phyloP scores from a whole-genome alignment of 805 yeast species.

The Suhomyces canberraensis region DNA sequence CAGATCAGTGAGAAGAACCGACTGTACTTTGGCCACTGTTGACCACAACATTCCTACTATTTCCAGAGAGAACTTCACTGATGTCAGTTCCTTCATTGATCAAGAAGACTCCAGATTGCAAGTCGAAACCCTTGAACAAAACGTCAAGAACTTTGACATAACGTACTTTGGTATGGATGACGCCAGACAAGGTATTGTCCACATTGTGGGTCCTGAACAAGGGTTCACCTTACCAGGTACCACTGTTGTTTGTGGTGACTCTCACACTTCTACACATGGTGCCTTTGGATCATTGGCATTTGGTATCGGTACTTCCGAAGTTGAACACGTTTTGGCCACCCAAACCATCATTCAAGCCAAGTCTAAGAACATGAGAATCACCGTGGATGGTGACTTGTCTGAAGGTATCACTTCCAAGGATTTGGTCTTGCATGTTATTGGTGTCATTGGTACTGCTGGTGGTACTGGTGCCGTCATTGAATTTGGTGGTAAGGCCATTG shows the following conservation, averaged over 20 bases:
- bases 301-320: conserved; percentile 99
- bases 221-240: conserved; percentile 98
- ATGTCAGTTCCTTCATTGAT: conserved; percentile 74
- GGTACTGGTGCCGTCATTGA: conserved; percentile 98
- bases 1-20: conserved; percentile 84
- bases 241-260: conserved; percentile 98
- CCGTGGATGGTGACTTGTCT: conserved; percentile 75
- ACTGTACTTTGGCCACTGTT: conserved; percentile 91
- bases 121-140: conserved; percentile 87
- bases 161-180: conserved; percentile 95
- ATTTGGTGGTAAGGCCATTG: conserved; percentile 94
- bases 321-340: conserved; percentile 97
- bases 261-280: conserved; percentile 98
- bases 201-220: conserved; percentile 98
- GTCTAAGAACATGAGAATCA: conserved; percentile 92
- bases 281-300: conserved; percentile 97
- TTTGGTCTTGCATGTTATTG: conserved; percentile 88
- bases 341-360: conserved; percentile 93
- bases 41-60: conserved; percentile 97
- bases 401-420: conserved; percentile 97
- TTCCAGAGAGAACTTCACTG: conserved; percentile 73
- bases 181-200: conserved; percentile 96
- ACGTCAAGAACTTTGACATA: conserved; percentile 84
- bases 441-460: conserved; percentile 98
- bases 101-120: conserved; percentile 92